Evolutionary conservation across 2,329 filamentous ascomycete species (phyloP).

Genomic region (Calonectria pseudoturangicola): DNA sequence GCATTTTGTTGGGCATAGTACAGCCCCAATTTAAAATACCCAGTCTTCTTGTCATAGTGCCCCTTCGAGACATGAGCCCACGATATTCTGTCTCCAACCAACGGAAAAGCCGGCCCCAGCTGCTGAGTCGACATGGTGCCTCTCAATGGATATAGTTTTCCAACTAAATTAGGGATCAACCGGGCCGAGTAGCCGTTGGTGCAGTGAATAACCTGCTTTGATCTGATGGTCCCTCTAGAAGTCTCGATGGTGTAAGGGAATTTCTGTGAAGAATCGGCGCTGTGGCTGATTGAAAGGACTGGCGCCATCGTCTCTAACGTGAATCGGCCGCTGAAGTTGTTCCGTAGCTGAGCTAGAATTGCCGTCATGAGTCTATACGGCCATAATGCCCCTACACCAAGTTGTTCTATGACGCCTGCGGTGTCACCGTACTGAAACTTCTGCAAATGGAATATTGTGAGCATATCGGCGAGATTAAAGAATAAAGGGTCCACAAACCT

Average conservation of each 20-base stretch:
- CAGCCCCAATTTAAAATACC: constrained; percentile 57
- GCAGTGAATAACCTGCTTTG: constrained; percentile 71
- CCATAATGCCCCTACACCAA: constrained; percentile 67
- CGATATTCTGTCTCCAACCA: constrained; percentile 57
- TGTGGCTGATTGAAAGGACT: constrained; percentile 53
- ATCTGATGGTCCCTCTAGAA: constrained; percentile 64
- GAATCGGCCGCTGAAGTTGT: constrained; percentile 54
- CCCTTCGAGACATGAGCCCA: constrained; percentile 68
- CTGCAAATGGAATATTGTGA: constrained; percentile 11
- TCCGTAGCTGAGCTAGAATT: constrained; percentile 61
- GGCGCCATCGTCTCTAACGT: constrained; percentile 62
- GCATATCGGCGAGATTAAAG: constrained; percentile 4
- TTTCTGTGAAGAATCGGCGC: background rate
- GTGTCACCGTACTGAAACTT: constrained; percentile 35
- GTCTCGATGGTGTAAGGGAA: constrained; percentile 66
- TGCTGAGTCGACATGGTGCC: constrained; percentile 69
- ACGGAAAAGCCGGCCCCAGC: constrained; percentile 58
- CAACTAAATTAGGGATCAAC: constrained; percentile 67
- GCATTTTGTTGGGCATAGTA: constrained; percentile 56
- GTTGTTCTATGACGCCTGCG: constrained; percentile 59
- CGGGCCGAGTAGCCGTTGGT: constrained; percentile 72
- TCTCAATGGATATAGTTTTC: constrained; percentile 64
- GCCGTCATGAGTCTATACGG: constrained; percentile 68
- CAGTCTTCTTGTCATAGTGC: constrained; percentile 69
- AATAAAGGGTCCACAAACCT: constrained; percentile 42